phyloP scores from a whole-genome alignment of 2,329 filamentous ascomycete genomes.

The Nigrospora osmanthi region DNA sequence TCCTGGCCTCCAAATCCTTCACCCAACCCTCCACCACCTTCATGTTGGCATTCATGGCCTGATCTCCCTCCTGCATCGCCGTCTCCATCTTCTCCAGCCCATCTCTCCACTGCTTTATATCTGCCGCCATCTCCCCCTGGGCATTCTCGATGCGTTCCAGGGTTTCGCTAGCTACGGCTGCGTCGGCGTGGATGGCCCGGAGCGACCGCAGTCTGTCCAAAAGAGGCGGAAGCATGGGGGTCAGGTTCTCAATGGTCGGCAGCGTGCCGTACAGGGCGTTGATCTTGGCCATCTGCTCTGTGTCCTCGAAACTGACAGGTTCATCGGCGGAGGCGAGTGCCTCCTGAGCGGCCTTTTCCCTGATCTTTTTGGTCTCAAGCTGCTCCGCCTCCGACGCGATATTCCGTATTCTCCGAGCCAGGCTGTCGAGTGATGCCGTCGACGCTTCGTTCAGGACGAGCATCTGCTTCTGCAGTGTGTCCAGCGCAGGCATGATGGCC shows the following conservation, averaged over 20 bases:
- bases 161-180: slow-evolving; percentile 71
- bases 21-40: slow-evolving; percentile 85
- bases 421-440: slow-evolving; percentile 64
- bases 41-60: slow-evolving; percentile 69
- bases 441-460: slow-evolving; percentile 65
- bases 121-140: slow-evolving; percentile 74
- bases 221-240: slow-evolving; percentile 76
- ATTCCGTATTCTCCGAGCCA: slow-evolving; percentile 62
- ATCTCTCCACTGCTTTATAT: slow-evolving; percentile 80
- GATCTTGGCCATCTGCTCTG: slow-evolving; percentile 77
- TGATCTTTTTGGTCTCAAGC: slow-evolving; percentile 56
- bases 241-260: slow-evolving; percentile 78
- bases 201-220: slow-evolving; percentile 81
- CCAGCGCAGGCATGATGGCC: slow-evolving; percentile 76
- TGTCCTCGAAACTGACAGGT: slow-evolving; percentile 32
- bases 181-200: slow-evolving; percentile 77
- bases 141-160: slow-evolving; percentile 70
- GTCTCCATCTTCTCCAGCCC: slow-evolving; percentile 72
- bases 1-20: slow-evolving; percentile 71
- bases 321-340: slow-evolving; percentile 40
- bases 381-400: slow-evolving; percentile 66
- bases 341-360: slow-evolving; percentile 55
- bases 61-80: slow-evolving; percentile 62
- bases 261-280: slow-evolving; percentile 86
- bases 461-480: slow-evolving; percentile 74